Conservation (phyloP, 768 basidiomycete species). For the Xerocomellus chrysenteron region DNA sequence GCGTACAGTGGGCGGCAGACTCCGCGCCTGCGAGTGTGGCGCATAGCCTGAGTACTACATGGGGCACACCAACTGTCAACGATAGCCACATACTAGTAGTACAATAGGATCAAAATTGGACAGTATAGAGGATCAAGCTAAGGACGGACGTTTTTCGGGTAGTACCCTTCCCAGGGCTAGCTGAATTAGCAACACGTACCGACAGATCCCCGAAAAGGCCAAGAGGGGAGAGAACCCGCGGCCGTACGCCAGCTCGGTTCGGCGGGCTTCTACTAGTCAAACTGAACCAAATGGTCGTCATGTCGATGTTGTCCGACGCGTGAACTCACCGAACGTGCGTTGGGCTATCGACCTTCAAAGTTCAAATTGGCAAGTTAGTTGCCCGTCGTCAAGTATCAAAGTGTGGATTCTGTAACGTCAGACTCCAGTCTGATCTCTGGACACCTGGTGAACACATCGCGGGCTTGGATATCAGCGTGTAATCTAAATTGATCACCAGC, state of each 20-base stretch:
- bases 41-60: neutral
- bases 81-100: neutral
- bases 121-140: neutral
- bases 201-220: conserved; percentile 3
- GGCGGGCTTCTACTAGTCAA: neutral
- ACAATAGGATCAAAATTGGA: conserved; percentile 1
- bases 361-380: neutral
- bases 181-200: neutral
- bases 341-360: neutral
- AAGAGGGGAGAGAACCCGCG: neutral
- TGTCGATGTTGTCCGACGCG: neutral
- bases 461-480: neutral
- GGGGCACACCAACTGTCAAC: neutral
- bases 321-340: neutral
- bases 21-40: neutral
- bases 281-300: neutral
- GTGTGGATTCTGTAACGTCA: neutral
- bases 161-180: conserved; percentile 6
- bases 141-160: neutral
- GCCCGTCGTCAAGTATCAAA: neutral
- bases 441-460: neutral
- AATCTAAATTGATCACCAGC: neutral
- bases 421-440: neutral
- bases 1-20: neutral
- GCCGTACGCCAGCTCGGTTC: neutral